These are phyloP conservation scores for Samsoniella hepiali DNA, from an alignment of 2,329 filamentous ascomycete genomes.

Conservation along the genomic window DNA sequence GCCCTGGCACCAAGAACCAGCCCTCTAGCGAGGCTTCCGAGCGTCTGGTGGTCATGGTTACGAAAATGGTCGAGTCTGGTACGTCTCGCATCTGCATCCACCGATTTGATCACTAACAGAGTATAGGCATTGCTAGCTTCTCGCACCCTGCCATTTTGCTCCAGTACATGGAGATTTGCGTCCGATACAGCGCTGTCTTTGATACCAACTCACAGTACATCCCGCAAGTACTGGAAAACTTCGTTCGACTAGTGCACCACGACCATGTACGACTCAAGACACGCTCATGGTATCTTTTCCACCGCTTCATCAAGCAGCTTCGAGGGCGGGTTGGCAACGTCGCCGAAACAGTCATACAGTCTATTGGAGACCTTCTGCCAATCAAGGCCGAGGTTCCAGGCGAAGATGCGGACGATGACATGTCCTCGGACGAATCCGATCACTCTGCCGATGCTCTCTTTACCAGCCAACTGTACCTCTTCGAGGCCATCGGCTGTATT, in stretches of 20 bases:
- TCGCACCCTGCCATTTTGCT: slow-evolving; percentile 88
- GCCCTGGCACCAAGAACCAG: slow-evolving; percentile 80
- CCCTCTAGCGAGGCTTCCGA: slow-evolving; percentile 77
- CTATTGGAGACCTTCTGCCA: slow-evolving; percentile 79
- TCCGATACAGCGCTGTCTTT: slow-evolving; percentile 90
- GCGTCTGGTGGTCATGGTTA: slow-evolving; percentile 86
- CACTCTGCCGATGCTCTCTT: slow-evolving; percentile 89
- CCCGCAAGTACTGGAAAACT: slow-evolving; percentile 82
- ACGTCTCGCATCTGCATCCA: slow-evolving; percentile 35
- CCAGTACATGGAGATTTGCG: slow-evolving; percentile 98
- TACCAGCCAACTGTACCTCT: slow-evolving; percentile 86
- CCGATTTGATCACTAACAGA: slow-evolving; percentile 20
- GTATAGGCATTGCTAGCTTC: slow-evolving; percentile 73
- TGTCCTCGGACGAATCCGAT: slow-evolving; percentile 91
- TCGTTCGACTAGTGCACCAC: slow-evolving; percentile 87
- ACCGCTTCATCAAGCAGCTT: slow-evolving; percentile 85
- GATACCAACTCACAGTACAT: slow-evolving; percentile 80
- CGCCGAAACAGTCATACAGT: slow-evolving; percentile 86
- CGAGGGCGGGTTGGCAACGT: slow-evolving; percentile 81
- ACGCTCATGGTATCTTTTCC: slow-evolving; percentile 95
- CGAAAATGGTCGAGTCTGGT: slow-evolving; percentile 91
- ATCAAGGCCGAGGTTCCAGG: slow-evolving; percentile 87
- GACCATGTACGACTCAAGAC: slow-evolving; percentile 81
- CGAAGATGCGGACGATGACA: slow-evolving; percentile 78
- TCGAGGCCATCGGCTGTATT: slow-evolving; percentile 91